Evolutionary conservation across 495 filamentous ascomycete species (phyloP).

Genomic region (Aspergillus asperescens): DNA sequence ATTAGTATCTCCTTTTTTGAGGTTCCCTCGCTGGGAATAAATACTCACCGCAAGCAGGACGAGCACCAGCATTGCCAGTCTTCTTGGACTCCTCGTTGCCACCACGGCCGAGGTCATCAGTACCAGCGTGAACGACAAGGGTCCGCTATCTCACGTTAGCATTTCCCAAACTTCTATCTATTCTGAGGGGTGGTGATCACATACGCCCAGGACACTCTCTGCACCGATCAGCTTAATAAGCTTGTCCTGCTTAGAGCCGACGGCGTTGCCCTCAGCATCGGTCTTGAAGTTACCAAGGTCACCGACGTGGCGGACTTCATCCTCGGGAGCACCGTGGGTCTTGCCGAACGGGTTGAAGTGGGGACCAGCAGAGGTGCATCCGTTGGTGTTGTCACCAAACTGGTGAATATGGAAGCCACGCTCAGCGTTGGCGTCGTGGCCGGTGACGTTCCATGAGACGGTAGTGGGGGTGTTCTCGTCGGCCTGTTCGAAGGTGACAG

Average conservation of each 20-base stretch:
- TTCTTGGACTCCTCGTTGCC: constrained; percentile 89
- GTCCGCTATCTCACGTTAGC: constrained; percentile 59
- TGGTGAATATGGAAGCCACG: constrained; percentile 97
- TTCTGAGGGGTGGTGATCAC: constrained; percentile 26
- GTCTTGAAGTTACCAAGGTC: constrained; percentile 97
- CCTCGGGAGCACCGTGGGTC: constrained; percentile 81
- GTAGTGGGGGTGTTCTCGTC: constrained; percentile 75
- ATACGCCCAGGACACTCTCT: constrained; percentile 90
- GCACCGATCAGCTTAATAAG: constrained; percentile 91
- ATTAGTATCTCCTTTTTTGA: neutral
- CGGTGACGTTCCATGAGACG: constrained; percentile 86
- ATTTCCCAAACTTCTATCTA: neutral
- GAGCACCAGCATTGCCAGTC: constrained; percentile 89
- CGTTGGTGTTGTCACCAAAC: constrained; percentile 99
- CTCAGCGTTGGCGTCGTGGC: constrained; percentile 90
- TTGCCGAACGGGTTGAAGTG: constrained; percentile 97
- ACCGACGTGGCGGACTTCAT: constrained; percentile 86
- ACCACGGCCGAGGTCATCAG: constrained; percentile 91
- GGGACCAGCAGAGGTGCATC: constrained; percentile 94
- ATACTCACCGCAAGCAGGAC: constrained; percentile 83
- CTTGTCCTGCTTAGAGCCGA: constrained; percentile 68
- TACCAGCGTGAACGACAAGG: constrained; percentile 88
- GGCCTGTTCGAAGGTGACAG: constrained; percentile 90
- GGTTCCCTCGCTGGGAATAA: neutral
- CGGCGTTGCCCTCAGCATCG: constrained; percentile 81